Evolutionary conservation across 129 eudicot genomes (phyloP).

Genomic region (Lactuca sativa): DNA sequence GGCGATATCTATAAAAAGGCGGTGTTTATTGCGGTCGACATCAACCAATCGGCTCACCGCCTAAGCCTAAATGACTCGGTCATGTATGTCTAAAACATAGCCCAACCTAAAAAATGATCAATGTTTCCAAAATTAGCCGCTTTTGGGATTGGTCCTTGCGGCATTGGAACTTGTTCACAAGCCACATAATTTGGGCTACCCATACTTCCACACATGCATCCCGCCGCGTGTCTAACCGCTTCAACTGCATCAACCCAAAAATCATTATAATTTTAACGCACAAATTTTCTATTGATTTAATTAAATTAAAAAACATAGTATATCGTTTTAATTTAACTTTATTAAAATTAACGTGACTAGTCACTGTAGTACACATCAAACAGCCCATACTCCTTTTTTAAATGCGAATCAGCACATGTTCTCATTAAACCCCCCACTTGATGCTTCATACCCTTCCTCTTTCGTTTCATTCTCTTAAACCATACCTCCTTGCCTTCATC

Average conservation of each 20-base stretch:
- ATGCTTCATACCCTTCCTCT: not conserved
- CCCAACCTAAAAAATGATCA: too few species aligned
- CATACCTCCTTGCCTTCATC: not conserved
- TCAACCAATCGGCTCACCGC: too few species aligned
- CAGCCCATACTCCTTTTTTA: not conserved
- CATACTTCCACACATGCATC: not conserved
- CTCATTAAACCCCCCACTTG: conserved; percentile 6
- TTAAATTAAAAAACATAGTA: too few species aligned
- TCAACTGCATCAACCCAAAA: not conserved
- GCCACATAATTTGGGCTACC: not conserved
- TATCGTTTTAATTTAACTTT: too few species aligned
- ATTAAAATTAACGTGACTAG: not conserved
- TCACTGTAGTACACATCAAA: not conserved
- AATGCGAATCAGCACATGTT: conserved; percentile 15
- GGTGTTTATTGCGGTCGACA: too few species aligned
- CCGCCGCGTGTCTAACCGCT: not conserved
- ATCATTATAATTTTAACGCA: too few species aligned
- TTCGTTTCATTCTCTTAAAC: not conserved
- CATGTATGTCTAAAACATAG: too few species aligned
- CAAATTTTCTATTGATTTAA: too few species aligned
- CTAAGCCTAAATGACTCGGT: too few species aligned
- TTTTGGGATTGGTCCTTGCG: not conserved
- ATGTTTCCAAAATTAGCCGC: not conserved
- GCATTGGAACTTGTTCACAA: not conserved
- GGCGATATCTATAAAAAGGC: too few species aligned